Conservation (phyloP, 176 grass and related monocot genomes). For the barley (Hordeum vulgare) region MorexV3_pseudomolecules_assembly NC_058523.1:98359727-98360226, state of each 20-base stretch:
- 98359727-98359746: neutral
- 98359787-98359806: neutral
- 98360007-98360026: neutral
- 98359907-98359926: neutral
- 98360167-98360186: neutral
- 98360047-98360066: neutral
- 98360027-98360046: neutral
- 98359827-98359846: constrained; percentile 88
- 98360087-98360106: neutral
- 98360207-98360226: neutral
- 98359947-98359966: neutral
- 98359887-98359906: constrained; percentile 2
- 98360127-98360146: neutral
- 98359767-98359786: constrained; percentile 1
- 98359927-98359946: neutral
- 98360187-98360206: neutral
- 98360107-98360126: neutral
- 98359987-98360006: neutral
- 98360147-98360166: neutral
- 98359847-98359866: constrained; percentile 66
- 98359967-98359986: neutral
- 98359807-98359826: constrained; percentile 87
- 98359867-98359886: constrained; percentile 45
- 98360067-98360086: neutral
- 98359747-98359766: neutral